These are phyloP conservation scores for Globisporangium cederbergense DNA, from an alignment of 352 stramenopile species.

Conservation along the genomic window DNA sequence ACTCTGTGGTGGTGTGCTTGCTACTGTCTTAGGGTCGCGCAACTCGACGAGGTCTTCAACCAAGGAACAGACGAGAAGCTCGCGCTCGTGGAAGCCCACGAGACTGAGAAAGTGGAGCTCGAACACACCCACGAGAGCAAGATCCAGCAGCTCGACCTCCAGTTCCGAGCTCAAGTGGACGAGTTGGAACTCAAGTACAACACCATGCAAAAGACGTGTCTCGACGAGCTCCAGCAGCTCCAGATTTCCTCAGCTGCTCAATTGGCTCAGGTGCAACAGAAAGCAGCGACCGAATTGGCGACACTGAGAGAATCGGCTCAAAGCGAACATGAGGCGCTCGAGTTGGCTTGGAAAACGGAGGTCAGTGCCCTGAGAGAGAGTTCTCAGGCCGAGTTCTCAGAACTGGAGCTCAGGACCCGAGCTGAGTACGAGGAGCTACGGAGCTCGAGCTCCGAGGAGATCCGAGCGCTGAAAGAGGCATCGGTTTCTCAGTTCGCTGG, in stretches of 20 bases:
- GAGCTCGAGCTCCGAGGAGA: constrained; percentile 24
- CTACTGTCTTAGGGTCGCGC: constrained; percentile 19
- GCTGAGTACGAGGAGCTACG: constrained; percentile 25
- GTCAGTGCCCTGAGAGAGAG: constrained; percentile 17
- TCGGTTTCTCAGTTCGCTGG: constrained; percentile 24
- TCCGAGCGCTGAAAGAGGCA: constrained; percentile 22
- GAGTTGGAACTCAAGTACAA: constrained; percentile 32
- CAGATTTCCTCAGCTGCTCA: constrained; percentile 23
- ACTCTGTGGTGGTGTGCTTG: background rate
- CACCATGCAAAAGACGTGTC: constrained; percentile 26
- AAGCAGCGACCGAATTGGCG: constrained; percentile 1
- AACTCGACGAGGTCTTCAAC: constrained; percentile 36
- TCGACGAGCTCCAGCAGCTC: constrained; percentile 35
- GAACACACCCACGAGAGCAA: constrained; percentile 24
- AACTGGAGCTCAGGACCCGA: constrained; percentile 20
- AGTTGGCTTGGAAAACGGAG: constrained; percentile 5
- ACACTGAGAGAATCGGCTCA: constrained; percentile 9
- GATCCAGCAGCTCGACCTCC: constrained; percentile 18
- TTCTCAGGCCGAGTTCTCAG: constrained; percentile 20
- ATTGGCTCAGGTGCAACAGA: constrained; percentile 12
- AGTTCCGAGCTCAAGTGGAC: constrained; percentile 26
- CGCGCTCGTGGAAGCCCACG: constrained; percentile 32
- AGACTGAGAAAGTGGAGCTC: constrained; percentile 27
- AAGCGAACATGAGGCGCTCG: constrained; percentile 3
- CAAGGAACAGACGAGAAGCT: constrained; percentile 47